Conservation (phyloP, 2,329 filamentous ascomycete genomes). For the Colletotrichum destructivum region DNA sequence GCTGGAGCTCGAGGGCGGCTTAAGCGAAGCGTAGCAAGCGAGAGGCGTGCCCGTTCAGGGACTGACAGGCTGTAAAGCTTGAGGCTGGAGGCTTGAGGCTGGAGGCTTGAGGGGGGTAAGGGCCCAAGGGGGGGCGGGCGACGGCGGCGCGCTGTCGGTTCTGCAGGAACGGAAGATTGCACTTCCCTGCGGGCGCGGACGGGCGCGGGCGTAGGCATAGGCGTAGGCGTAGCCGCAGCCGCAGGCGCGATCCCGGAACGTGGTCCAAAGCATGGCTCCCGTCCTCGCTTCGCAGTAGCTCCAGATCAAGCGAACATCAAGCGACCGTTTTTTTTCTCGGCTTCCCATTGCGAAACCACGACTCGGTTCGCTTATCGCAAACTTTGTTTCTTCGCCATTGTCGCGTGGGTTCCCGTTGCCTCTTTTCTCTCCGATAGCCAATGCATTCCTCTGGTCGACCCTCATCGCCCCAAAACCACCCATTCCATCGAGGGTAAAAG, state of each 20-base stretch:
- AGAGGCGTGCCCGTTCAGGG: conserved; percentile 3
- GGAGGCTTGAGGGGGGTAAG: background rate
- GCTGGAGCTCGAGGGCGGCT: background rate
- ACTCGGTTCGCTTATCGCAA: conserved; percentile 42
- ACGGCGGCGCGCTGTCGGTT: conserved; percentile 18
- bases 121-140: conserved; percentile 6
- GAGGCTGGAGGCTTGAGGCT: conserved; percentile 2
- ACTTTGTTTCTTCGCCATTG: conserved; percentile 37
- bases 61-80: background rate
- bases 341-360: conserved; percentile 31
- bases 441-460: background rate
- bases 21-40: conserved; percentile 4
- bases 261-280: conserved; percentile 42
- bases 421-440: conserved; percentile 19
- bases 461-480: conserved; percentile 23
- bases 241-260: conserved; percentile 36
- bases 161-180: conserved; percentile 41
- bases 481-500: conserved; percentile 8
- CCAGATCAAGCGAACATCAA: conserved; percentile 53
- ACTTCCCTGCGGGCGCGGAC: conserved; percentile 35
- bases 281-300: conserved; percentile 55
- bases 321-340: conserved; percentile 33
- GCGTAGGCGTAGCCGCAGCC: conserved; percentile 21
- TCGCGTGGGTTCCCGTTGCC: conserved; percentile 13
- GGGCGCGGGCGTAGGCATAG: conserved; percentile 23